Evolutionary conservation across 768 basidiomycete species (phyloP).

Genomic region (Auriscalpium vulgare): DNA sequence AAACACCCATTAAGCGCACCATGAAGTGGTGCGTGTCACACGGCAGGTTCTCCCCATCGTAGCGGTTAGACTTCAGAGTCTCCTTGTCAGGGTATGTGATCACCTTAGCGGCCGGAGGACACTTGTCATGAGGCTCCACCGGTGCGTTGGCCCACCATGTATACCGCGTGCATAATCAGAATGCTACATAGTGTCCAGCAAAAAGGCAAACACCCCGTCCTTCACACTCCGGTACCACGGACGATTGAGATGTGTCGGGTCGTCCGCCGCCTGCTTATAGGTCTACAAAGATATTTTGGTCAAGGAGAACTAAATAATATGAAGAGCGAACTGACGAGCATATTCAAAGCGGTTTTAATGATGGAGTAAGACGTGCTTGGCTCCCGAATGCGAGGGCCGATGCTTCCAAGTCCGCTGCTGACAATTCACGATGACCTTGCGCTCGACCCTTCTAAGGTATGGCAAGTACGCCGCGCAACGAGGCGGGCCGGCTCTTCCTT

Average conservation of each 20-base stretch:
- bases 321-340: constrained; percentile 24
- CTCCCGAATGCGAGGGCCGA: constrained; percentile 24
- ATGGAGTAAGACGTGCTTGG: constrained; percentile 27
- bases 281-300: constrained; percentile 13
- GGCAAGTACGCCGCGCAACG: constrained; percentile 26
- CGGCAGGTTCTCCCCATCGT: too few relatives aligned
- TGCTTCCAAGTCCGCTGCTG: constrained; percentile 26
- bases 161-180: too few relatives aligned
- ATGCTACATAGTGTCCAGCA: not conserved
- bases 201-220: too few relatives aligned
- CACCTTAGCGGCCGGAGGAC: too few relatives aligned
- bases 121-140: too few relatives aligned
- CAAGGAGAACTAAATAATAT: not conserved
- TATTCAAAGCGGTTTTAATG: constrained; percentile 32
- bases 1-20: too few relatives aligned
- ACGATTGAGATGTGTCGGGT: constrained; percentile 24
- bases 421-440: constrained; percentile 30
- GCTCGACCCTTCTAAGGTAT: constrained; percentile 24
- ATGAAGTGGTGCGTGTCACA: too few relatives aligned
- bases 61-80: too few relatives aligned
- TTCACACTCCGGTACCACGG: too few relatives aligned
- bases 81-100: too few relatives aligned
- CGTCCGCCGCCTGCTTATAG: constrained; percentile 29
- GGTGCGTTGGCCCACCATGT: too few relatives aligned
- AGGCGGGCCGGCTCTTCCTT: constrained; percentile 31